Conservation (phyloP, 2,329 filamentous ascomycete genomes). For the Phyllosticta ampelicida region DNA sequence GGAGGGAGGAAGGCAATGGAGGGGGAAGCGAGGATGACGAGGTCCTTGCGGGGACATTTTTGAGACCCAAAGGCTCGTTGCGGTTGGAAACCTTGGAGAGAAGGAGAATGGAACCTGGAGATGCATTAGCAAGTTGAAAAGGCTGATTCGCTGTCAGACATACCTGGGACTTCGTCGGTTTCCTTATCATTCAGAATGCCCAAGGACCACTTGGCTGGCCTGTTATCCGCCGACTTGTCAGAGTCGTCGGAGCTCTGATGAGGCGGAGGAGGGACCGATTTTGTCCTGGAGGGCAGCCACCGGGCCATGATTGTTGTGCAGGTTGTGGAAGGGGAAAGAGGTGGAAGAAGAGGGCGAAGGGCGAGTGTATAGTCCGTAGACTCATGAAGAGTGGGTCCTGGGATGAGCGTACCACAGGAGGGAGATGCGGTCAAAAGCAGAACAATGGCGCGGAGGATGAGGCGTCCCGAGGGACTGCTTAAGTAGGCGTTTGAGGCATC, state of each 20-base stretch:
- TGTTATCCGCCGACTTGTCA: not conserved
- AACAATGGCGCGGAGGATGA: not conserved
- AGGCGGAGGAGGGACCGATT: not conserved
- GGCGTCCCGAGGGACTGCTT: not conserved
- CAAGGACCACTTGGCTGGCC: conserved; percentile 43
- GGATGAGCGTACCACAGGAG: not conserved
- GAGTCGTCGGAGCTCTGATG: not conserved
- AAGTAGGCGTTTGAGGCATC: not conserved
- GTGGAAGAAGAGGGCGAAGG: not conserved
- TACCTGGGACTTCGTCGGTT: conserved; percentile 43
- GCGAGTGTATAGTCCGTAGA: conserved; percentile 4
- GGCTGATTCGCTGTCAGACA: not conserved
- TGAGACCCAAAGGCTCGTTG: conserved; percentile 52
- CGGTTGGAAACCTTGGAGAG: conserved; percentile 45
- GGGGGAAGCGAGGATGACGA: conserved; percentile 46
- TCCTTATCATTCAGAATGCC: conserved; percentile 74
- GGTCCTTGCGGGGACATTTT: conserved; percentile 50
- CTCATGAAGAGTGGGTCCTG: not conserved
- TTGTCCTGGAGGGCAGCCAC: conserved; percentile 1
- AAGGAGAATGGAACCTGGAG: conserved; percentile 48
- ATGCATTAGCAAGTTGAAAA: not conserved
- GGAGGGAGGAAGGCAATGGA: conserved; percentile 18
- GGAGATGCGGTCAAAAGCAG: not conserved
- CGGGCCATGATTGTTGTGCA: conserved; percentile 2
- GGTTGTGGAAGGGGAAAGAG: not conserved